Base-by-base conservation (phyloP, 495 filamentous ascomycete species). In the Hypomontagnella submonticulosa region DNA sequence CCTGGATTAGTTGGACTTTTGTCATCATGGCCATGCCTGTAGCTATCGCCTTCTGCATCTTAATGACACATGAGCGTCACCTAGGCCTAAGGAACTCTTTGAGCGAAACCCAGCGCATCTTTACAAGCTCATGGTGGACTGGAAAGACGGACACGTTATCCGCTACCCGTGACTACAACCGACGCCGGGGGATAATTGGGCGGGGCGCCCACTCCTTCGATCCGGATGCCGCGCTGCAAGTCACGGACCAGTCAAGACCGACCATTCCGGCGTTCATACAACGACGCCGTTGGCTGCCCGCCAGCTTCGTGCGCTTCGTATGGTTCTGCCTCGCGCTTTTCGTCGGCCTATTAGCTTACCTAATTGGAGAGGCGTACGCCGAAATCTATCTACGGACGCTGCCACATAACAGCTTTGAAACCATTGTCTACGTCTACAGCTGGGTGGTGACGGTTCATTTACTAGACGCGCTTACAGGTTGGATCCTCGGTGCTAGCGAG, bases 1-100 rank as follows among this genome's bases (percentile, higher is more conserved):
- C 83, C 9, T 89, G 86, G 86, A 84, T 88, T 18, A 78, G 81
- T 12, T 85, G 86, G 79, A 88, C 85, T 0, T 89, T 89, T 70
- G 73, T 83, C 67, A 86, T 84, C 49, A 89, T 89, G 86, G 81
- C 84, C 27, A 77, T 86, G 75, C 86, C 86, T 3, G 80, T 89
- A 13, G 75, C 83, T 37, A 83, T 88, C 36, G 85, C 86, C 20
- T 84, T 87, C 63, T 74, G 75, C 57, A 84, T 89, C 57, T 76
- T 89, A 9, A 80, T 87, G 74, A 82, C 80, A 33, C 79, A 86
- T 49, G 82, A 87, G 65, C 79, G 84, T 6, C 84, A 87, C 57
- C 73, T 88, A 0, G 75, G 81, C 19, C 77, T 84, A 1, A 77
- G 83, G 1, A 74, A 85, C 42, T 83, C 80, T 3, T 76, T 87